Evolutionary conservation across 1,284 basidiomycete species (phyloP), one percentile per base, ranked within the genome.

Genomic region (Ustilago tritici): DNA sequence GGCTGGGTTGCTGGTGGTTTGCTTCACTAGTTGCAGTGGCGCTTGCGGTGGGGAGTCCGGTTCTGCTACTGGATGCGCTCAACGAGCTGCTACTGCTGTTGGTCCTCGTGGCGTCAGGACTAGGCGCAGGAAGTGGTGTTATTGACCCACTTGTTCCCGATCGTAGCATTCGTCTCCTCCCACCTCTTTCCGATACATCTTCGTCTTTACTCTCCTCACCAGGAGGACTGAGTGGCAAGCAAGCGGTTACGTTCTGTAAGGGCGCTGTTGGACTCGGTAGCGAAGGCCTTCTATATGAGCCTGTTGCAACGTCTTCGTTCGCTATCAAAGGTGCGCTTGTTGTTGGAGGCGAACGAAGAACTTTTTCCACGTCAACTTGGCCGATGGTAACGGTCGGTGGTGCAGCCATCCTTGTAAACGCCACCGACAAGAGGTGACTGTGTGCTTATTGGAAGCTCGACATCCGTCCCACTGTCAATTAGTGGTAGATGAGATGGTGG

Each of bases 121-220:
- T 64, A 3, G 49, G 23, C 2, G 60, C 60, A 2, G 66, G 66
- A 0, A 69, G 54, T 19, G 66, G 59, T 0, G 68, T 58, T 35
- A 76, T 65, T 12, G 71, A 74, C 0, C 71, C 76, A 47, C 71
- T 78, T 4, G 76, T 78, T 2, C 71, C 71, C 1, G 70, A 74
- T 12, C 76, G 32, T 0, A 71, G 12, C 65, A 78, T 58, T 5
- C 32, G 36, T 31, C 76, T 61, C 10, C 76, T 56, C 2, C 71
- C 76, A 4, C 60, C 61, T 35, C 76, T 4, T 23, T 59, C 23
- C 7, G 57, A 17, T 6, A 14, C 41, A 2, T 31, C 36, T 3
- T 23, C 41, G 17, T 1, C 38, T 28, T 38, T 38, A 17, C 28
- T 53, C 17, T 66, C 57, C 2, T 66, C 67, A 0, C 65, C 65